These are phyloP conservation scores for Metschnikowia drakensbergensis DNA, from an alignment of 805 yeast species.

Conservation along the genomic window DNA sequence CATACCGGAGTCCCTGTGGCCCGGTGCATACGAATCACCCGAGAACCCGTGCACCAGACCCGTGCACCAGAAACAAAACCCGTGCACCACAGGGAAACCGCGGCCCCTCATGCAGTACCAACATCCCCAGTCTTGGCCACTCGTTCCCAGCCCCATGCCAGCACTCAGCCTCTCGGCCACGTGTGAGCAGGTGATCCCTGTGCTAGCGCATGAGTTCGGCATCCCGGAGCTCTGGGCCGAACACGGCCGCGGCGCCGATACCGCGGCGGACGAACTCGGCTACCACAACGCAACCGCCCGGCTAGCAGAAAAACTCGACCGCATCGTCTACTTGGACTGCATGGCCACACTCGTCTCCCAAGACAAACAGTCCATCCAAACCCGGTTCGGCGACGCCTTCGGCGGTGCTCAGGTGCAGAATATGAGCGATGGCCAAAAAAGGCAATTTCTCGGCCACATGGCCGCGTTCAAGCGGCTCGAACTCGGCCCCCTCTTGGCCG, in stretches of 20 bases:
- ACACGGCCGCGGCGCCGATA: conserved; percentile 5
- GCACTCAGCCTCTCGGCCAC: conserved; percentile 9
- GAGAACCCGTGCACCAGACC: too few relatives aligned
- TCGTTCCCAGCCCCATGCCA: not conserved
- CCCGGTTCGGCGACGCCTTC: conserved; percentile 15
- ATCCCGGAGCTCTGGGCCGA: conserved; percentile 24
- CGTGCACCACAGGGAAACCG: too few relatives aligned
- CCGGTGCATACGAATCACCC: too few relatives aligned
- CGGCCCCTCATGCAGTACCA: too few relatives aligned
- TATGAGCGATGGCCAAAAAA: conserved; percentile 13
- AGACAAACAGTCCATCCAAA: not conserved
- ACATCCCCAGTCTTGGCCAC: too few relatives aligned
- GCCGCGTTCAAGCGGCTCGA: conserved; percentile 23
- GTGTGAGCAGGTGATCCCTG: conserved; percentile 23
- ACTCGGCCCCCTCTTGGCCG: conserved; percentile 25
- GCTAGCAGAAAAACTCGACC: conserved; percentile 24
- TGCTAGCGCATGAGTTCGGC: conserved; percentile 33
- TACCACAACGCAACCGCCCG: conserved; percentile 25
- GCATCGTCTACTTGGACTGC: conserved; percentile 28
- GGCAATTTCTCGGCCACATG: conserved; percentile 17
- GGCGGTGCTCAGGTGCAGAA: conserved; percentile 5
- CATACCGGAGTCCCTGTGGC: too few relatives aligned
- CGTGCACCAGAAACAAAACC: too few relatives aligned
- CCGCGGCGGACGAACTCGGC: conserved; percentile 21
- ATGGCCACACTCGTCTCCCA: conserved; percentile 19